A percentile compares a stretch with the other conserved stretches of the same genome.
These are phyloP conservation scores for Phlyctochytrium bullatum DNA, from an alignment of 192 early-diverging fungal species.

Conservation along the genomic window DNA sequence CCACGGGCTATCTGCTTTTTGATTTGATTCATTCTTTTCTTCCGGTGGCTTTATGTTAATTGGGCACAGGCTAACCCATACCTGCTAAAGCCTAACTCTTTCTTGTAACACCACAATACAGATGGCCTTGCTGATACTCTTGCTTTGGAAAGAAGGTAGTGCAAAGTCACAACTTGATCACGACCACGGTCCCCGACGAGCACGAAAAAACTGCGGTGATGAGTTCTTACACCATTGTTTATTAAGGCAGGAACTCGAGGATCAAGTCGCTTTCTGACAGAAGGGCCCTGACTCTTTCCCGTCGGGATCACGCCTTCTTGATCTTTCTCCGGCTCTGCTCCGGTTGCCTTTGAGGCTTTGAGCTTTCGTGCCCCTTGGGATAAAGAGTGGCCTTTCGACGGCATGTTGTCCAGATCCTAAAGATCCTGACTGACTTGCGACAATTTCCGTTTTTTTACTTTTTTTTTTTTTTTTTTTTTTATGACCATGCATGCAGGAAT, in stretches of 20 bases:
- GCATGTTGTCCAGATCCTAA: too few relatives aligned
- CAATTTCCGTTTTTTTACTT: too few relatives aligned
- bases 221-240: constrained; percentile 84
- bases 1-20: constrained; percentile 92
- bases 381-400: too few relatives aligned
- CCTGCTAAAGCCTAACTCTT: constrained; percentile 92
- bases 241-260: constrained; percentile 91
- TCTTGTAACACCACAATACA: constrained; percentile 99
- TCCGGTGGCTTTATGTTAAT: constrained; percentile 71
- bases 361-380: too few relatives aligned
- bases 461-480: too few relatives aligned
- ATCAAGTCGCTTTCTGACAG: constrained; percentile 76
- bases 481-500: too few relatives aligned
- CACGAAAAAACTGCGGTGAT: constrained; percentile 94
- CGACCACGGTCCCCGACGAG: constrained; percentile 93
- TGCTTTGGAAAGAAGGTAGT: constrained; percentile 94
- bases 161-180: constrained; percentile 90
- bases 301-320: too few relatives aligned
- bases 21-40: constrained; percentile 95
- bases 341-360: too few relatives aligned
- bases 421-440: too few relatives aligned
- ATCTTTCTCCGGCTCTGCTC: too few relatives aligned
- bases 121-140: constrained; percentile 83
- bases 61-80: constrained; percentile 9
- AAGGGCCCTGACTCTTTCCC: too few relatives aligned